Conservation (phyloP, 169 alveolate genomes). For the Plasmodium relictum region DNA sequence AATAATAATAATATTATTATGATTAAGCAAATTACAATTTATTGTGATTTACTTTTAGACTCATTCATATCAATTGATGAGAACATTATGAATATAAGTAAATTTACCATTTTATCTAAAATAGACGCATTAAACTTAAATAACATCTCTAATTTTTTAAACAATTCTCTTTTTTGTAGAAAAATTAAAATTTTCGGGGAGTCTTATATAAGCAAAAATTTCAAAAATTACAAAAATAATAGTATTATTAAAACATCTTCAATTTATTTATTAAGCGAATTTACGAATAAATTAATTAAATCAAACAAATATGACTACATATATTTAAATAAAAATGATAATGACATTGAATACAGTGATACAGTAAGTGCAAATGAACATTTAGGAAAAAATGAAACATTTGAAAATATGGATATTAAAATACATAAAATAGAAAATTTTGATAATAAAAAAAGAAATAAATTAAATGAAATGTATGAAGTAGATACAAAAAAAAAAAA, state of each 20-base stretch:
- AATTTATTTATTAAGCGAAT: conserved; percentile 66
- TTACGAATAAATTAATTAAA: conserved; percentile 47
- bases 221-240: neutral
- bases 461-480: neutral
- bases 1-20: conserved; percentile 40
- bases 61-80: conserved; percentile 17
- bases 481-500: no score
- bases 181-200: conserved; percentile 74
- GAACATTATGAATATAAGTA: conserved; percentile 14
- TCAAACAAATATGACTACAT: conserved; percentile 78
- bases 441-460: neutral
- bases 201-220: conserved; percentile 19
- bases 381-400: neutral
- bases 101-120: conserved; percentile 22
- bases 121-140: conserved; percentile 74
- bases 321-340: conserved; percentile 10
- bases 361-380: no score
- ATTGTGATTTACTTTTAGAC: conserved; percentile 29
- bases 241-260: conserved; percentile 30
- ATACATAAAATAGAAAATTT: no score
- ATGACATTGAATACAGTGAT: neutral
- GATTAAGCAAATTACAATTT: conserved; percentile 44
- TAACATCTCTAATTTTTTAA: conserved; percentile 64
- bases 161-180: conserved; percentile 58
- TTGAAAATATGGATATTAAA: neutral